A percentile compares a stretch with the other conserved stretches of the same genome.
phyloP scores from a whole-genome alignment of 2,329 filamentous ascomycete genomes.

The Kalmusia sp. region DNA sequence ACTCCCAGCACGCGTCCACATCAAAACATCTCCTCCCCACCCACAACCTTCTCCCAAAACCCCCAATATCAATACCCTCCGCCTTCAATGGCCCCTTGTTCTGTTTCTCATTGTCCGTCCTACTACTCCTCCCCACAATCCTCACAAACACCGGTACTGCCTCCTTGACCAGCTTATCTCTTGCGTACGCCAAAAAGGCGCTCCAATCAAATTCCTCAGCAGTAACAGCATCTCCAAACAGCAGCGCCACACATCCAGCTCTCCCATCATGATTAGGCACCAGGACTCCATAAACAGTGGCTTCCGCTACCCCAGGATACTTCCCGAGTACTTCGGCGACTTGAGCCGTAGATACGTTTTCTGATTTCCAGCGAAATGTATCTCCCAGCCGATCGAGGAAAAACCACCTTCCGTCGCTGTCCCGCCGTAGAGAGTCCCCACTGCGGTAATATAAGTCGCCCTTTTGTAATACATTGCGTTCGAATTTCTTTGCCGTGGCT shows the following conservation, averaged over 20 bases:
- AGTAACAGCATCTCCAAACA: constrained; percentile 55
- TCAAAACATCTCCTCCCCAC: constrained; percentile 31
- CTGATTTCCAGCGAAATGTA: constrained; percentile 57
- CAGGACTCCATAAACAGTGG: constrained; percentile 55
- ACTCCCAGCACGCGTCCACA: constrained; percentile 36
- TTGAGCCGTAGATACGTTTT: constrained; percentile 56
- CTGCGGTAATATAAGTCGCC: constrained; percentile 55
- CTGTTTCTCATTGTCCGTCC: constrained; percentile 79
- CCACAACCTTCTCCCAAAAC: constrained; percentile 33
- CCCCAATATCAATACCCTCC: constrained; percentile 67
- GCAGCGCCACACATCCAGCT: constrained; percentile 61
- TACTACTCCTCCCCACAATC: constrained; percentile 62
- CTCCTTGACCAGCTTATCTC: constrained; percentile 65
- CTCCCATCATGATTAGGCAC: constrained; percentile 58
- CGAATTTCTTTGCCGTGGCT: constrained; percentile 66
- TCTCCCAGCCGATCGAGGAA: constrained; percentile 56
- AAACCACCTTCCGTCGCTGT: constrained; percentile 53
- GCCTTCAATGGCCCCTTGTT: constrained; percentile 73
- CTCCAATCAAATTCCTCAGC: constrained; percentile 32
- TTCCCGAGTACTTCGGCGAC: constrained; percentile 53
- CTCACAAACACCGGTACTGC: constrained; percentile 77
- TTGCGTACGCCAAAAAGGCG: constrained; percentile 28
- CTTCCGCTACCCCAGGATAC: constrained; percentile 50
- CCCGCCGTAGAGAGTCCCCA: constrained; percentile 53
- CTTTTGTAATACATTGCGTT: constrained; percentile 50